Evolutionary conservation across 306 rosid species (phyloP).

Genomic region (Malus sieversii): DNA sequence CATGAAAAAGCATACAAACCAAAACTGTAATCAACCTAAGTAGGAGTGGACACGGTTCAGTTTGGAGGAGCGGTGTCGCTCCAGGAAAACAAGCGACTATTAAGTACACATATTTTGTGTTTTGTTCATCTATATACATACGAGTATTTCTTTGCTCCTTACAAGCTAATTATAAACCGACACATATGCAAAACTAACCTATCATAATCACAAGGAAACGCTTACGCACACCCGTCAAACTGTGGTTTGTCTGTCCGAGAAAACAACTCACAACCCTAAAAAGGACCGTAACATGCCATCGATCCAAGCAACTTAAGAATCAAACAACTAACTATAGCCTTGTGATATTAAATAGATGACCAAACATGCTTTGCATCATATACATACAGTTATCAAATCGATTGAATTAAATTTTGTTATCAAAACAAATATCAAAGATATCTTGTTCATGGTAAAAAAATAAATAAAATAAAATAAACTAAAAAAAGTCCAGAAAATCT

Average conservation of each 20-base stretch:
- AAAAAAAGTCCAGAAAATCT: slow-evolving; percentile 27
- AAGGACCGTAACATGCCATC: not conserved
- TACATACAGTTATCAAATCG: not conserved
- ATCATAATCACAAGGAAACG: not conserved
- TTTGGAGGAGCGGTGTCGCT: not conserved
- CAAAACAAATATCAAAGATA: slow-evolving; percentile 28
- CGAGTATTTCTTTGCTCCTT: not conserved
- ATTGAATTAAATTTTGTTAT: slow-evolving; percentile 17
- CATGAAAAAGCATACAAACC: not conserved
- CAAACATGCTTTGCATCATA: not conserved
- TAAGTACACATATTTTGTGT: not conserved
- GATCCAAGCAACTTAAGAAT: not conserved
- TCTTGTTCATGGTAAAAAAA: not conserved
- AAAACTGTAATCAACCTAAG: not conserved
- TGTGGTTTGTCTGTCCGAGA: no score
- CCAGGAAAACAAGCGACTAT: not conserved
- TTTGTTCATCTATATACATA: not conserved
- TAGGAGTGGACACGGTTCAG: not conserved
- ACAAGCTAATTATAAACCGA: not conserved
- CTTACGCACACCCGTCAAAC: not conserved
- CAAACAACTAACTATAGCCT: not conserved
- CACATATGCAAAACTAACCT: not conserved
- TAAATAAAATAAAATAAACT: no score
- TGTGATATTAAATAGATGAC: not conserved
- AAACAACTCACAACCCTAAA: not conserved